Evolutionary conservation across 2,329 filamentous ascomycete genomes (phyloP).

Genomic region (Coniochaeta ligniaria): DNA sequence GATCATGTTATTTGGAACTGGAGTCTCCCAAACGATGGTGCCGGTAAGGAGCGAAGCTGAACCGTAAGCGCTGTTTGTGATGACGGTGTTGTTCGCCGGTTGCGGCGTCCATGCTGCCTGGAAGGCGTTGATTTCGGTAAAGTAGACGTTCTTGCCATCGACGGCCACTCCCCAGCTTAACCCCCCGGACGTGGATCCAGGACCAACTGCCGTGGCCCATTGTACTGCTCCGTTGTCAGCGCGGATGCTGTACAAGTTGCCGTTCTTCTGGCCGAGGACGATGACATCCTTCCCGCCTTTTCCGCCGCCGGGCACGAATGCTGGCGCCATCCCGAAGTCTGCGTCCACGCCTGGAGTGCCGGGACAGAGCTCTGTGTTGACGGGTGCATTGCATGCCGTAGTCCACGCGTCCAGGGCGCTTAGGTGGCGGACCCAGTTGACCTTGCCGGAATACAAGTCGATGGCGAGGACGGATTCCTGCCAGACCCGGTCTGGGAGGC

Average conservation of each 20-base stretch:
- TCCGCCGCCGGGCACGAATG: constrained; percentile 15
- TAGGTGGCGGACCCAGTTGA: constrained; percentile 19
- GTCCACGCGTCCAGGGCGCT: constrained; percentile 15
- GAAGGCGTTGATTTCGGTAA: constrained; percentile 16
- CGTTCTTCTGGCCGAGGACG: constrained; percentile 23
- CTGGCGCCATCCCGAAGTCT: constrained; percentile 18
- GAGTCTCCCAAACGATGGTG: constrained; percentile 10
- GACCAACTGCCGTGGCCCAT: constrained; percentile 16
- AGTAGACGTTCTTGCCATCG: constrained; percentile 20
- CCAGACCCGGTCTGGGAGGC: constrained; percentile 15
- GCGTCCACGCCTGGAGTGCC: constrained; percentile 10
- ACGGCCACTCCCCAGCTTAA: constrained; percentile 24
- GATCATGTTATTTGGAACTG: constrained; percentile 2
- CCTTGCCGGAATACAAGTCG: constrained; percentile 12
- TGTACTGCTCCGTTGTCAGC: constrained; percentile 15
- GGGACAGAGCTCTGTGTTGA: constrained; percentile 6
- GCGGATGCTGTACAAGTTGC: constrained; percentile 17
- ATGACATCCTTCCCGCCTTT: constrained; percentile 14
- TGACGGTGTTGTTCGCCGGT: neutral
- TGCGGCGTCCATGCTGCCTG: constrained; percentile 3
- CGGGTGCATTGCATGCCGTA: constrained; percentile 8
- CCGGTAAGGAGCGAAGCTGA: constrained; percentile 8
- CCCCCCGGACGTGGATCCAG: constrained; percentile 17
- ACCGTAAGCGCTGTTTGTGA: constrained; percentile 9
- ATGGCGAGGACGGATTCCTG: constrained; percentile 20